Percentiles rank a stretch among this genome's conserved stretches.
phyloP scores from a whole-genome alignment of 495 filamentous ascomycete genomes.

The Penicillium roqueforti region DNA sequence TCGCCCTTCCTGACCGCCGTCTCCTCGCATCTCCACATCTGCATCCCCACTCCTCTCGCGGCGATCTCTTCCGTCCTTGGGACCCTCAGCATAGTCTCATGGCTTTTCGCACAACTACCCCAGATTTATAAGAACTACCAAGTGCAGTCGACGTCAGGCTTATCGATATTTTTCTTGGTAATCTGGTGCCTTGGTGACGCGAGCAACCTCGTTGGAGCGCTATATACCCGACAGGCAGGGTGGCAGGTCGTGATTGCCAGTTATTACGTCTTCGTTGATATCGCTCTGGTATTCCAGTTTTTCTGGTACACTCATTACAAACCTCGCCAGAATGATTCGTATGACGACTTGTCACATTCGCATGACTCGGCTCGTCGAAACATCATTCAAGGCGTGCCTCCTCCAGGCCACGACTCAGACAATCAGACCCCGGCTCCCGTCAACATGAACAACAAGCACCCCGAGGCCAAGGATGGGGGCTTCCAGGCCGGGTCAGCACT shows the following conservation, averaged over 20 bases:
- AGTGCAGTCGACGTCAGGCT: slow-evolving; percentile 60
- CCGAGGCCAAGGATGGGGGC: slow-evolving; percentile 30
- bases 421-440: slow-evolving; percentile 16
- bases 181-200: slow-evolving; percentile 69
- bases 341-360: slow-evolving; percentile 19
- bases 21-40: slow-evolving; percentile 60
- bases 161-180: slow-evolving; percentile 64
- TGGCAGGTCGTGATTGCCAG: slow-evolving; percentile 67
- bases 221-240: slow-evolving; percentile 62
- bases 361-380: slow-evolving; percentile 19
- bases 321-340: slow-evolving; percentile 29
- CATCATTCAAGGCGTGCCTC: slow-evolving; percentile 32
- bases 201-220: slow-evolving; percentile 62
- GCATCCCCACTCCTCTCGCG: slow-evolving; percentile 62
- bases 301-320: slow-evolving; percentile 62
- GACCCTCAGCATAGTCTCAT: slow-evolving; percentile 61
- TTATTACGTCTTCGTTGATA: slow-evolving; percentile 68
- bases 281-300: slow-evolving; percentile 59
- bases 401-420: slow-evolving; percentile 20
- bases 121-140: slow-evolving; percentile 71
- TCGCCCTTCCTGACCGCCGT: slow-evolving; percentile 54
- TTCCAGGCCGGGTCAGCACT: slow-evolving; percentile 25
- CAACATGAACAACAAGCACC: slow-evolving; percentile 18
- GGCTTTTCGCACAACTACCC: slow-evolving; percentile 74
- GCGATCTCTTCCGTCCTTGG: slow-evolving; percentile 63